Evolutionary conservation across 257 asterid genomes (phyloP).

Genomic region (Handroanthus guayacan): DNA sequence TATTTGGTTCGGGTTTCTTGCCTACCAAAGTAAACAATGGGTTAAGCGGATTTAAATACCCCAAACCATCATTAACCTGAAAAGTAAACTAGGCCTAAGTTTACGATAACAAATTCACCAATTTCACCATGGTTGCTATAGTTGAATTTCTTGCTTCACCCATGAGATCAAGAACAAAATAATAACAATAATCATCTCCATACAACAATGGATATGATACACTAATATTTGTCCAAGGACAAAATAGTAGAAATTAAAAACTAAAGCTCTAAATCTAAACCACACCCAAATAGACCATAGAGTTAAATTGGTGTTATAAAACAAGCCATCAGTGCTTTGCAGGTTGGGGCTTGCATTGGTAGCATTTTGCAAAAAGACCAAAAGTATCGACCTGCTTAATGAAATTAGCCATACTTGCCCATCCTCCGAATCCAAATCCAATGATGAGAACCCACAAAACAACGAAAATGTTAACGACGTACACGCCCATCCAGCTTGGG

Average conservation of each 20-base stretch:
- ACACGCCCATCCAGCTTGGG: slow-evolving; percentile 50
- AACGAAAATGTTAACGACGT: slow-evolving; percentile 29
- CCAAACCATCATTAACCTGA: no score
- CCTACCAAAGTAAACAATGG: no score
- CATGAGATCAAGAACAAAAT: no score
- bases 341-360: slow-evolving; percentile 41
- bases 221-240: neutral
- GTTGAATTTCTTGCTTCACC: no score
- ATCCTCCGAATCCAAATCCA: slow-evolving; percentile 47
- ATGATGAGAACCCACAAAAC: slow-evolving; percentile 42
- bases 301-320: neutral
- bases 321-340: slow-evolving; percentile 23
- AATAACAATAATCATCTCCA: neutral
- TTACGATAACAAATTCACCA: no score
- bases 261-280: neutral
- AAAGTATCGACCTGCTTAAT: slow-evolving; percentile 46
- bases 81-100: no score
- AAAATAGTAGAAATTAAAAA: neutral
- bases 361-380: slow-evolving; percentile 47
- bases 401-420: slow-evolving; percentile 50
- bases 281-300: neutral
- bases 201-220: neutral
- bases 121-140: no score
- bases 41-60: no score
- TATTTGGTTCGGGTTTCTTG: no score